Evolutionary conservation across 2,329 filamentous ascomycete species (phyloP).

Genomic region (Alternaria longipes): DNA sequence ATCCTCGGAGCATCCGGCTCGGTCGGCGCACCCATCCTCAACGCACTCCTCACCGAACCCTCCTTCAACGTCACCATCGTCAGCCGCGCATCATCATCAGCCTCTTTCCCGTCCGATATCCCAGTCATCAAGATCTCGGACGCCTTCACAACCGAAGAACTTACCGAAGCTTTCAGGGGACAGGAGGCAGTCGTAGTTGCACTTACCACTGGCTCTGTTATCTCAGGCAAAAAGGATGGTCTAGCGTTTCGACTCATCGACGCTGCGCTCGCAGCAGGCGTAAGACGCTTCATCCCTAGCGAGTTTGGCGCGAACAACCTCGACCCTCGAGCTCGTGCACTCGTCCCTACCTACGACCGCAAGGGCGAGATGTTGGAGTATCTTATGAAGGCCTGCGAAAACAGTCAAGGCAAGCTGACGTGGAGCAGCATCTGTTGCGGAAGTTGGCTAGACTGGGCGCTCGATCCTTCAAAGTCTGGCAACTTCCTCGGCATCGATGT

Average conservation of each 20-base stretch:
- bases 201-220: conserved; percentile 37
- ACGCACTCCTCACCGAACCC: conserved; percentile 30
- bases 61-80: conserved; percentile 48
- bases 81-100: conserved; percentile 37
- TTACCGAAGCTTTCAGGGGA: conserved; percentile 47
- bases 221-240: conserved; percentile 25
- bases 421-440: conserved; percentile 36
- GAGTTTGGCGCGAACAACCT: conserved; percentile 53
- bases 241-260: conserved; percentile 48
- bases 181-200: conserved; percentile 52
- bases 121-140: conserved; percentile 42
- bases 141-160: conserved; percentile 30
- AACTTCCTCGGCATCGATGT: conserved; percentile 27
- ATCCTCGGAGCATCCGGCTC: conserved; percentile 42
- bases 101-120: conserved; percentile 34
- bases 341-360: conserved; percentile 46
- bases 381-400: conserved; percentile 35
- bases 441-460: conserved; percentile 38
- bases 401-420: conserved; percentile 23
- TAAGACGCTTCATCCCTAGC: conserved; percentile 52
- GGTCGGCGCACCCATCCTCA: conserved; percentile 36
- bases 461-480: not conserved
- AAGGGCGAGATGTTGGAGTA: conserved; percentile 52
- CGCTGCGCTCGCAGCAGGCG: conserved; percentile 52
- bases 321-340: conserved; percentile 32